Conservation (phyloP, 148 eudicot genomes). For the Rhododendron griersonianum region DNA sequence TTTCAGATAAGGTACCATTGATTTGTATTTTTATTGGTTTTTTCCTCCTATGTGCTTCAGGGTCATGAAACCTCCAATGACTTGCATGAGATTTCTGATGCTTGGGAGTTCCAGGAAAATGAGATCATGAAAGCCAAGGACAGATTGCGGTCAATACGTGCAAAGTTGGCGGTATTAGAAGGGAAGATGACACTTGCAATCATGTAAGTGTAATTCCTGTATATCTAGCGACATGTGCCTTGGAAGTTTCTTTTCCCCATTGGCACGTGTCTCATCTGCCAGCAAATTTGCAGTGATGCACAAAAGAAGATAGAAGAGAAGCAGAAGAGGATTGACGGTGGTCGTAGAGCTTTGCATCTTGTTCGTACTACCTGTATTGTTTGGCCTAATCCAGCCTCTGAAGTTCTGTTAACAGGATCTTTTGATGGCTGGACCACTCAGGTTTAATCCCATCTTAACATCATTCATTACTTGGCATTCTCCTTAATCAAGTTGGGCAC, state of each 20-base stretch:
- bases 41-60: constrained; percentile 27
- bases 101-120: constrained; percentile 81
- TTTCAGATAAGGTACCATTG: neutral
- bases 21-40: neutral
- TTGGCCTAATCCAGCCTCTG: constrained; percentile 88
- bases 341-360: constrained; percentile 54
- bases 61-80: constrained; percentile 39
- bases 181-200: constrained; percentile 82
- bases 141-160: constrained; percentile 70
- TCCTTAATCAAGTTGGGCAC: neutral
- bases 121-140: constrained; percentile 69
- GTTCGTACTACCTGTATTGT: constrained; percentile 55
- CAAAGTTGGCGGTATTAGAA: constrained; percentile 72
- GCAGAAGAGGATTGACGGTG: constrained; percentile 57
- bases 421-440: constrained; percentile 94
- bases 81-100: constrained; percentile 59
- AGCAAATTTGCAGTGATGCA: constrained; percentile 46
- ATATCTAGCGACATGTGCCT: neutral
- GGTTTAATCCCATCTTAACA: constrained; percentile 32
- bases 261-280: neutral
- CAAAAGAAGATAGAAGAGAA: constrained; percentile 57
- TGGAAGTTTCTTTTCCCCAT: neutral
- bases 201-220: constrained; percentile 36
- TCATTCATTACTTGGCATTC: neutral
- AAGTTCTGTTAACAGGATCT: constrained; percentile 79